A percentile compares a stretch with the other conserved stretches of the same genome.
Evolutionary conservation across 2,329 filamentous ascomycete genomes (phyloP).

Genomic region (Elsinoe ampelina): DNA sequence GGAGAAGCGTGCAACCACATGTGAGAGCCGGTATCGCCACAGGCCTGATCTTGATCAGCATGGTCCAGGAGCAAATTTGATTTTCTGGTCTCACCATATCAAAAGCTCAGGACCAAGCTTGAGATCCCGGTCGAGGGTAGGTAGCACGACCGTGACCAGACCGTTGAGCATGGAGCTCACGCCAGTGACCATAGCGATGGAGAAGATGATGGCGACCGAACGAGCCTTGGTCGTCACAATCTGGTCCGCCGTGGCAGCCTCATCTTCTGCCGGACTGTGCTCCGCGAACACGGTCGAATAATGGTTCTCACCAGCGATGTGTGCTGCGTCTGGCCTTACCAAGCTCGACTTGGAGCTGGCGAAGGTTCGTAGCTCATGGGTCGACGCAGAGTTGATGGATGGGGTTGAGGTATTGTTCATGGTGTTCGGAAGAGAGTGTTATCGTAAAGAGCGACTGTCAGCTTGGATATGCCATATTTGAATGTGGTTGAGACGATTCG

Average conservation of each 20-base stretch:
- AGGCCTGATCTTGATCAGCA: slow-evolving; percentile 19
- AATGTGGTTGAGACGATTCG: neutral
- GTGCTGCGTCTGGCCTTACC: neutral
- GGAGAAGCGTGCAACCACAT: slow-evolving; percentile 41
- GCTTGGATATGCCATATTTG: neutral
- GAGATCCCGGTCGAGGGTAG: slow-evolving; percentile 32
- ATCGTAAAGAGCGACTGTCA: neutral
- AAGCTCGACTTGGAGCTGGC: neutral
- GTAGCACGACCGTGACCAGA: slow-evolving; percentile 35
- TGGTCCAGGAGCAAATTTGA: neutral
- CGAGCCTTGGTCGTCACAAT: slow-evolving; percentile 16
- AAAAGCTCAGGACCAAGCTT: slow-evolving; percentile 21
- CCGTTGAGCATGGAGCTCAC: slow-evolving; percentile 27
- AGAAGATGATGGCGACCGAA: slow-evolving; percentile 21
- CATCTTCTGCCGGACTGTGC: neutral
- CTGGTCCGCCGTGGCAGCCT: neutral
- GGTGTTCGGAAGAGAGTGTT: neutral
- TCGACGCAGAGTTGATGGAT: neutral
- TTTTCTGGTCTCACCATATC: slow-evolving; percentile 19
- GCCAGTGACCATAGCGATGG: slow-evolving; percentile 22
- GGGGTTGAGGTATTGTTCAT: neutral
- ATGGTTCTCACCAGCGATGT: slow-evolving; percentile 7
- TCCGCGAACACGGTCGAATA: neutral
- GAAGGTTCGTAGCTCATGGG: neutral
- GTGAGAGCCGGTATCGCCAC: slow-evolving; percentile 29